These are phyloP conservation scores for Penicillium canariense DNA, from an alignment of 495 filamentous ascomycete species.

Conservation along the genomic window DNA sequence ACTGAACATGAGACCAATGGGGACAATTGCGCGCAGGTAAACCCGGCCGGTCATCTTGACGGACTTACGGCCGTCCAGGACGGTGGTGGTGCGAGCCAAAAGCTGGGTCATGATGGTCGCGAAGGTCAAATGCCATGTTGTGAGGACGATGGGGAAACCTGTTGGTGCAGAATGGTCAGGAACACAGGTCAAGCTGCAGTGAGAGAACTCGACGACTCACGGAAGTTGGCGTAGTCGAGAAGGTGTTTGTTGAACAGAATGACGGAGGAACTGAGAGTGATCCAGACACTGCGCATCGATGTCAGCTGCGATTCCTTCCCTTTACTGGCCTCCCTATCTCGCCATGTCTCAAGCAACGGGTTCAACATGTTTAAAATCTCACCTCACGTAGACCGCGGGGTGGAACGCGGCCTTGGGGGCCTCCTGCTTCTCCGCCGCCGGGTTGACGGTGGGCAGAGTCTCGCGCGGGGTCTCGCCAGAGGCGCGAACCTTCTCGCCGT, in stretches of 20 bases:
- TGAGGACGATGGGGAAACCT: conserved; percentile 63
- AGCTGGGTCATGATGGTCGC: conserved; percentile 89
- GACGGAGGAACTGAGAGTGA: conserved; percentile 82
- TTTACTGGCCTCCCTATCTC: not conserved
- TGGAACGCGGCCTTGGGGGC: conserved; percentile 65
- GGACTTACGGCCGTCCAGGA: conserved; percentile 85
- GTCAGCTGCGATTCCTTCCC: not conserved
- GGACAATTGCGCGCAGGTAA: conserved; percentile 87
- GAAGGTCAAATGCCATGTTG: conserved; percentile 89
- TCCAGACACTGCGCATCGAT: conserved; percentile 71
- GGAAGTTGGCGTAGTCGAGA: conserved; percentile 75
- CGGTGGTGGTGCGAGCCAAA: conserved; percentile 76
- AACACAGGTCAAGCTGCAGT: not conserved
- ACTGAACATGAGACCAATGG: conserved; percentile 91
- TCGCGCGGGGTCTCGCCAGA: conserved; percentile 69
- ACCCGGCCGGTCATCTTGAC: conserved; percentile 93
- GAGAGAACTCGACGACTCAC: conserved; percentile 52
- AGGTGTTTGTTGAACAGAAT: conserved; percentile 99
- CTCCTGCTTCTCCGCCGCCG: conserved; percentile 63
- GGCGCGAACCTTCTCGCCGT: conserved; percentile 74
- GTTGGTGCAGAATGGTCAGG: not conserved
- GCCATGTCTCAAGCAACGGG: not conserved
- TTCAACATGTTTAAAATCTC: conserved; percentile 40
- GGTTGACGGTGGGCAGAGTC: conserved; percentile 77
- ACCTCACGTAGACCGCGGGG: conserved; percentile 87